Evolutionary conservation across 2,329 filamentous ascomycete genomes (phyloP).

Genomic region (Neonectria sp.): DNA sequence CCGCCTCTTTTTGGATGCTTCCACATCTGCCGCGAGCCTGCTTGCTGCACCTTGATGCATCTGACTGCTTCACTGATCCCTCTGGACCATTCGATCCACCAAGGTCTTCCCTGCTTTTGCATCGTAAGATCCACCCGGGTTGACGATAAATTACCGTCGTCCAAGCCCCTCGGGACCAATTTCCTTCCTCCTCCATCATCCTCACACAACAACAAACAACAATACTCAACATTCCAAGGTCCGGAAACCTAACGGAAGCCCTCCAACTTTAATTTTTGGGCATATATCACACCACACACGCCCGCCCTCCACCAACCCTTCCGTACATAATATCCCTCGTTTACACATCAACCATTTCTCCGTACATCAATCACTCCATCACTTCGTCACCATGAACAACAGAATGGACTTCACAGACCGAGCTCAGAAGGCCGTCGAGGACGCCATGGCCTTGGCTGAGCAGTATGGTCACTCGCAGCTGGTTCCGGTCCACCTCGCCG

Average conservation of each 20-base stretch:
- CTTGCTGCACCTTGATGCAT: constrained; percentile 42
- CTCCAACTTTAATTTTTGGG: constrained; percentile 31
- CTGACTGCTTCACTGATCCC: constrained; percentile 39
- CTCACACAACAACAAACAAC: constrained; percentile 34
- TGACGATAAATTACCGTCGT: constrained; percentile 46
- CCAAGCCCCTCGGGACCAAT: constrained; percentile 15
- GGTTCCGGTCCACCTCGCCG: constrained; percentile 89
- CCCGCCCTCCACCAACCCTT: constrained; percentile 6
- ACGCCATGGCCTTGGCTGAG: constrained; percentile 89
- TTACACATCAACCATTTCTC: constrained; percentile 11
- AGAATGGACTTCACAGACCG: constrained; percentile 95
- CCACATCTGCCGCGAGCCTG: constrained; percentile 45
- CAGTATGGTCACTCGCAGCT: constrained; percentile 94
- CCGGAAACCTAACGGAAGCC: constrained; percentile 40
- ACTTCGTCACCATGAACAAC: constrained; percentile 72
- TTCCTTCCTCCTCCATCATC: constrained; percentile 29
- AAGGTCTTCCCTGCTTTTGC: constrained; percentile 35
- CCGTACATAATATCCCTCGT: constrained; percentile 27
- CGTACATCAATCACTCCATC: constrained; percentile 3
- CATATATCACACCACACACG: constrained; percentile 18
- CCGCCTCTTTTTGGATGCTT: constrained; percentile 43
- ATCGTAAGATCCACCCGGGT: constrained; percentile 42
- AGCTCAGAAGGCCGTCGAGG: constrained; percentile 89
- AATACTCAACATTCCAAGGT: constrained; percentile 45
- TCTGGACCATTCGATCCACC: constrained; percentile 35